Base-by-base conservation (phyloP, 2,329 filamentous ascomycete genomes). In the Pseudogymnoascus sp. region DNA sequence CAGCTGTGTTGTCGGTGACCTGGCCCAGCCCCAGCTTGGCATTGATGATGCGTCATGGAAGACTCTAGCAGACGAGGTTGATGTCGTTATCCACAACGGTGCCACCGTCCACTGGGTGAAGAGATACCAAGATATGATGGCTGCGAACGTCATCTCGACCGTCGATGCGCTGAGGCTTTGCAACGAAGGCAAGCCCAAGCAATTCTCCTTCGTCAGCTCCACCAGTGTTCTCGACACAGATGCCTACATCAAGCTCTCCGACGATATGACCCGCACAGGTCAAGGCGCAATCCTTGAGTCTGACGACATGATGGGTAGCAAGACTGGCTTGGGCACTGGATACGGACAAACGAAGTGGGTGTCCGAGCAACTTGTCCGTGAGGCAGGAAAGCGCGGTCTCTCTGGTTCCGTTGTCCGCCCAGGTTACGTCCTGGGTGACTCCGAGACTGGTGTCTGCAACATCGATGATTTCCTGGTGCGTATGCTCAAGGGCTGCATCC, bases 311-410 rank as follows among this genome's bases (percentile, higher is more conserved):
- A 79, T 84, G 68, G 91, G 92, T 62, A 92, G 90, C 70, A 82
- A 85, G 40, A 85, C 79, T 61, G 90, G 90, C 33, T 84, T 97
- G 1, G 86, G 85, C 40, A 96, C 90, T 0, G 92, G 93, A 4
- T 97, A 97, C 70, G 92, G 93, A 2, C 92, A 97, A 74, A 86
- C 84, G 67, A 97, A 97, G 77, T 97, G 92, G 92, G 89, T 80
- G 38, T 77, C 78, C 6, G 83, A 87, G 69, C 77, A 84, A 60
- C 80, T 97, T 59, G 84, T 92, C 21, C 83, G 90, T 23, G 89
- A 91, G 73, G 92, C 93, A 25, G 91, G 92, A 60, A 79, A 79
- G 63, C 83, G 90, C 63, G 92, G 93, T 11, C 83, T 97, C 1
- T 79, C 77, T 14, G 92, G 91, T 14, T 82, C 87, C 21, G 84